Evolutionary conservation across 2,329 filamentous ascomycete species (phyloP).

Genomic region (Fusarium decemcellulare): DNA sequence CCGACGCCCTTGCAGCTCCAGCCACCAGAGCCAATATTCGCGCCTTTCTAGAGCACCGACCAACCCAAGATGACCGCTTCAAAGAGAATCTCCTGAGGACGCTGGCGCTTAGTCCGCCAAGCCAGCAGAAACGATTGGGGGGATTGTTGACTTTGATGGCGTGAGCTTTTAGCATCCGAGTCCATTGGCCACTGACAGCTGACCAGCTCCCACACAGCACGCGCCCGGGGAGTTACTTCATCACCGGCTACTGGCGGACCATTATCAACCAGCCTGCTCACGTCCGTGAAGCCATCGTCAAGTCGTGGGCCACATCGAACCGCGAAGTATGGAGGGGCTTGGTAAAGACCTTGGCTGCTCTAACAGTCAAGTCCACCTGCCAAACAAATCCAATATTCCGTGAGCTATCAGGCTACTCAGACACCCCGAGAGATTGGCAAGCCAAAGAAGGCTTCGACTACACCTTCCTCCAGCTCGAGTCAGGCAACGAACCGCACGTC

Average conservation of each 20-base stretch:
- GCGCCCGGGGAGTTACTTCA: conserved; percentile 71
- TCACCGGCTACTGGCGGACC: conserved; percentile 77
- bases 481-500: conserved; percentile 62
- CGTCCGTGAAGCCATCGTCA: conserved; percentile 73
- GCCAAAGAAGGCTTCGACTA: conserved; percentile 68
- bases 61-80: conserved; percentile 67
- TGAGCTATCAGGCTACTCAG: conserved; percentile 70
- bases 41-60: conserved; percentile 67
- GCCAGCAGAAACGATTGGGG: conserved; percentile 54
- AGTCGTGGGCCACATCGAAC: conserved; percentile 72
- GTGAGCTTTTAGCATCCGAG: conserved; percentile 54
- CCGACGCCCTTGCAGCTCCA: conserved; percentile 53
- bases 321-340: conserved; percentile 68
- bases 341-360: conserved; percentile 66
- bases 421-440: conserved; percentile 66
- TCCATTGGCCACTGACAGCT: background rate
- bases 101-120: conserved; percentile 54
- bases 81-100: conserved; percentile 62
- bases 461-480: conserved; percentile 71
- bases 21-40: conserved; percentile 61
- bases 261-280: conserved; percentile 72
- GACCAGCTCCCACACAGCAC: conserved; percentile 62
- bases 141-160: conserved; percentile 57
- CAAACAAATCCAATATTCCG: conserved; percentile 69
- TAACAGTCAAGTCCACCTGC: conserved; percentile 69